Evolutionary conservation across 768 basidiomycete genomes (phyloP).

Genomic region (Trametes elegans): DNA sequence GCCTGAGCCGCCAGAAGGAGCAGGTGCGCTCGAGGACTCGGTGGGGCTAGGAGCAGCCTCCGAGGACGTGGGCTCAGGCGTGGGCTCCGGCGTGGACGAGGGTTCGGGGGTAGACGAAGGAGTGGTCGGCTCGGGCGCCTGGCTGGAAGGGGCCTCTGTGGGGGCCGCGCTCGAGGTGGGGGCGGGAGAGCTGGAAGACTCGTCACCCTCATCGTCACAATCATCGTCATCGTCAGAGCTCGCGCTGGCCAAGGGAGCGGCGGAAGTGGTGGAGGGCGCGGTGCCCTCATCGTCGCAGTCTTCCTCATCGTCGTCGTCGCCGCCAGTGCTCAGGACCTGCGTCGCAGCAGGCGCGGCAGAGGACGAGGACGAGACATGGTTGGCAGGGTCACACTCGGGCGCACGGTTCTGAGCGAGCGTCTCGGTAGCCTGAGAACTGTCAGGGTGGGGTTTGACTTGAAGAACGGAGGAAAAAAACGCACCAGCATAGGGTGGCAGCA

Average conservation of each 20-base stretch:
- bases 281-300: conserved; percentile 16
- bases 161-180: conserved; percentile 8
- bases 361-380: conserved; percentile 24
- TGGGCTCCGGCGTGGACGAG: conserved; percentile 9
- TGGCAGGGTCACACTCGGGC: conserved; percentile 51
- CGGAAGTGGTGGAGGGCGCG: conserved; percentile 18
- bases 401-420: conserved; percentile 45
- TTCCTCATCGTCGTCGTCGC: conserved; percentile 7
- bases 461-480: neutral
- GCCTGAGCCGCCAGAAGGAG: conserved; percentile 1
- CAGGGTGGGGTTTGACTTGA: neutral
- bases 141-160: conserved; percentile 9
- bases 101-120: conserved; percentile 7
- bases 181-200: conserved; percentile 7
- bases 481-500: conserved; percentile 77
- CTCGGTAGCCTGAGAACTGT: conserved; percentile 44
- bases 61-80: no score
- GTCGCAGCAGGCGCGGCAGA: conserved; percentile 19
- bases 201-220: conserved; percentile 29
- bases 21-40: conserved; percentile 17
- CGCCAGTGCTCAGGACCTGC: conserved; percentile 14
- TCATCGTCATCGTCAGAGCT: conserved; percentile 30
- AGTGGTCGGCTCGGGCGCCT: conserved; percentile 9
- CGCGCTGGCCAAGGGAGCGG: conserved; percentile 26
- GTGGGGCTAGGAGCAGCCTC: conserved; percentile 21